These are phyloP conservation scores for Alternaria incomplexa DNA, from an alignment of 2,329 filamentous ascomycete species.

Conservation along the genomic window DNA sequence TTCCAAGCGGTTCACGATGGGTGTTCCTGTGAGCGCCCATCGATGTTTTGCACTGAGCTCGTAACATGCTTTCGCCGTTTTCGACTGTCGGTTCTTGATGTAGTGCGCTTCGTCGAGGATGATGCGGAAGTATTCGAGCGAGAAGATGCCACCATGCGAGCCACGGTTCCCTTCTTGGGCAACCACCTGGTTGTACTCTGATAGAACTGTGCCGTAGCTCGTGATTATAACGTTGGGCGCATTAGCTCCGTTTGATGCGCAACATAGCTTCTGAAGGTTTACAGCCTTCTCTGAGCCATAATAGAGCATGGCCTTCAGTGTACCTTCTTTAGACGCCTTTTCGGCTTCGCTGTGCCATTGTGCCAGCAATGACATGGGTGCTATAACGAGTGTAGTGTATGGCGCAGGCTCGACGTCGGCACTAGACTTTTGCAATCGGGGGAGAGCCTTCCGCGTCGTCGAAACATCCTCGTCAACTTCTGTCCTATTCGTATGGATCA, in stretches of 20 bases:
- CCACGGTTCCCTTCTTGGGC: slow-evolving; percentile 70
- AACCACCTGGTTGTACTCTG: slow-evolving; percentile 80
- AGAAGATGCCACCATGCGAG: slow-evolving; percentile 76
- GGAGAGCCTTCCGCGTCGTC: slow-evolving; percentile 64
- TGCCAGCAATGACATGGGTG: slow-evolving; percentile 92
- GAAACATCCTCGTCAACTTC: slow-evolving; percentile 50
- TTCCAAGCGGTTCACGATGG: slow-evolving; percentile 94
- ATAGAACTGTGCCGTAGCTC: slow-evolving; percentile 89
- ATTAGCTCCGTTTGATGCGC: slow-evolving; percentile 71
- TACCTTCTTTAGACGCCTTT: slow-evolving; percentile 84
- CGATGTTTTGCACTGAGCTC: slow-evolving; percentile 84
- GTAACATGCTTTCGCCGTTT: slow-evolving; percentile 94
- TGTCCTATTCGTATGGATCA: slow-evolving; percentile 83
- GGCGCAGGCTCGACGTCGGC: slow-evolving; percentile 71
- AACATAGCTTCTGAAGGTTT: slow-evolving; percentile 81
- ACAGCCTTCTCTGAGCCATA: slow-evolving; percentile 85
- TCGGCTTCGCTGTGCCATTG: slow-evolving; percentile 97
- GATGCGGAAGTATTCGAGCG: slow-evolving; percentile 89
- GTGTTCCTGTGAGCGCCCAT: slow-evolving; percentile 93
- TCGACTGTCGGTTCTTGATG: slow-evolving; percentile 86
- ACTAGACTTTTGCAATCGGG: slow-evolving; percentile 65
- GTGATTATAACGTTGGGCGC: slow-evolving; percentile 94
- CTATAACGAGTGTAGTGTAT: slow-evolving; percentile 91
- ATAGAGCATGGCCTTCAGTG: slow-evolving; percentile 85
- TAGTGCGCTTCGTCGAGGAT: slow-evolving; percentile 95